These are phyloP conservation scores for Ambrosia artemisiifolia DNA, from an alignment of 129 eudicot genomes.

Conservation along the genomic window DNA sequence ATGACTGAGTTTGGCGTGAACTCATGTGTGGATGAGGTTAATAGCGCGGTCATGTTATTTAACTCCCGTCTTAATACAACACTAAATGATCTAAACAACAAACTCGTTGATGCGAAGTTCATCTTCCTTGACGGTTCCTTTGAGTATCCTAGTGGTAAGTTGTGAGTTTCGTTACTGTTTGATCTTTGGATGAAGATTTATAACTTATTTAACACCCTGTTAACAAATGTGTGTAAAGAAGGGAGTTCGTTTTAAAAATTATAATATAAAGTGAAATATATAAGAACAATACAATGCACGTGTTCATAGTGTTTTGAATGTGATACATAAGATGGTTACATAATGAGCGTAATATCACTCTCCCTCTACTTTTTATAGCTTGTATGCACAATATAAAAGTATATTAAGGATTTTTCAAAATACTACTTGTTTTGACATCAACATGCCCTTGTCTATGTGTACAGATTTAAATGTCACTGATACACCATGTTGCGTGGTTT, in stretches of 20 bases:
- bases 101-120: conserved; percentile 30
- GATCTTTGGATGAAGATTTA: not conserved
- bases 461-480: conserved; percentile 31
- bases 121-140: conserved; percentile 18
- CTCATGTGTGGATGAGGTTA: conserved; percentile 33
- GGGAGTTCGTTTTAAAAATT: no score
- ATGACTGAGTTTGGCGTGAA: conserved; percentile 12
- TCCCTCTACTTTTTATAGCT: no score
- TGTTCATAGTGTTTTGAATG: no score
- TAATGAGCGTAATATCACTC: no score
- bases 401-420: no score
- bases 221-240: no score
- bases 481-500: conserved; percentile 23
- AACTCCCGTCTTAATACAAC: conserved; percentile 24
- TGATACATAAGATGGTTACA: no score
- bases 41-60: conserved; percentile 27
- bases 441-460: not conserved
- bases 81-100: conserved; percentile 28
- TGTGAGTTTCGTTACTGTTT: not conserved
- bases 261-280: no score
- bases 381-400: no score
- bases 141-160: conserved; percentile 17
- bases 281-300: no score
- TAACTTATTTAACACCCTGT: not conserved
- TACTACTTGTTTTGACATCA: no score